Percentiles rank a stretch among this genome's conserved stretches.
Evolutionary conservation across 108 stramenopile genomes (phyloP).

Genomic region (Cyclostephanos invisitatus): DNA sequence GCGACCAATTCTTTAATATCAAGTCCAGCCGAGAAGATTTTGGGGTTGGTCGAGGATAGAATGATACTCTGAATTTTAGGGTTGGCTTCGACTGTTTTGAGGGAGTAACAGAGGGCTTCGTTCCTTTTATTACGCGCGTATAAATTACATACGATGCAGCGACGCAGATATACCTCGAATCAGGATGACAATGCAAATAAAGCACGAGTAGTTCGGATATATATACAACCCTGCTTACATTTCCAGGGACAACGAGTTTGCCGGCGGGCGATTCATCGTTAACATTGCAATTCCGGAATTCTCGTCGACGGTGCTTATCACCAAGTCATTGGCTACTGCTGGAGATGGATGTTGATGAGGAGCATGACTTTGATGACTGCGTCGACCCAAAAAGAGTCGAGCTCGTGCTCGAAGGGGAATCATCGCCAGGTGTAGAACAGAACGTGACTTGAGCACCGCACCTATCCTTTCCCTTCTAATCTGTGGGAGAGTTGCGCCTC

Average conservation of each 20-base stretch:
- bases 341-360: background rate
- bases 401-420: background rate
- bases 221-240: slow-evolving; percentile 48
- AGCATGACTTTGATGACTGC: background rate
- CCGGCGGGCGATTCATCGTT: slow-evolving; percentile 78
- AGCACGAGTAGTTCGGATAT: background rate
- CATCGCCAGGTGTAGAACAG: background rate
- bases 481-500: no score
- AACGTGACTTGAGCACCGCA: no score
- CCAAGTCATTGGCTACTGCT: slow-evolving; percentile 32
- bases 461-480: no score
- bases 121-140: slow-evolving; percentile 37
- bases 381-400: background rate
- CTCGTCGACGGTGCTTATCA: slow-evolving; percentile 51
- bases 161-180: background rate
- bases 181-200: background rate
- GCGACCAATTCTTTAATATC: slow-evolving; percentile 74
- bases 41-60: slow-evolving; percentile 57
- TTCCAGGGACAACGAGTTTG: slow-evolving; percentile 83
- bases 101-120: slow-evolving; percentile 57
- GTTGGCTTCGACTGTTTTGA: slow-evolving; percentile 61
- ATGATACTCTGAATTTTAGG: slow-evolving; percentile 62
- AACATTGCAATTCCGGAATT: slow-evolving; percentile 59
- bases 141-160: background rate
- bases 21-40: slow-evolving; percentile 85